Percentiles rank a stretch among this genome's conserved stretches.
phyloP scores from a whole-genome alignment of 169 alveolate genomes.

The Babesia bigemina region DNA sequence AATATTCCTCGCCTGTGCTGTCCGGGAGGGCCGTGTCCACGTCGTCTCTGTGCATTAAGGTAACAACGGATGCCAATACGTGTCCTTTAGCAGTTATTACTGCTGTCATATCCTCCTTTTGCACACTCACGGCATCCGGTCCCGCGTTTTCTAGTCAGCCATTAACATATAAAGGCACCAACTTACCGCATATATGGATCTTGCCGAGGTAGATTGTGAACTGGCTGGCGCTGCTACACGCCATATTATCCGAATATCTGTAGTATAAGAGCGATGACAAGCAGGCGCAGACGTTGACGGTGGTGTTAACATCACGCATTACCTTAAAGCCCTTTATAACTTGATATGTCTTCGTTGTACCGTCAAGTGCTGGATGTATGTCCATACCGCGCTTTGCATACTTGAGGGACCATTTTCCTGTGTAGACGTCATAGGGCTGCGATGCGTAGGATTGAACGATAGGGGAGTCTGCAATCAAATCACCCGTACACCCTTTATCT shows the following conservation, averaged over 20 bases:
- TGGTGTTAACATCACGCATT: not conserved
- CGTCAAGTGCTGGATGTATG: slow-evolving; percentile 8
- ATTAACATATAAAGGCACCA: not conserved
- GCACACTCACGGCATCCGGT: not conserved
- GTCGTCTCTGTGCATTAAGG: not conserved
- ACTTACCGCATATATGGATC: not conserved
- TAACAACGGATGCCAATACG: not conserved
- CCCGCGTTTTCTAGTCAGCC: too few species aligned
- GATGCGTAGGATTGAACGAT: slow-evolving; percentile 28
- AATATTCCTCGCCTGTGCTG: not conserved
- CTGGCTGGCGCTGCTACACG: not conserved
- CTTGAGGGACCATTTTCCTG: slow-evolving; percentile 15
- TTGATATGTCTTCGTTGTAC: not conserved
- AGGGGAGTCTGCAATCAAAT: not conserved
- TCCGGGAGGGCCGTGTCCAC: not conserved
- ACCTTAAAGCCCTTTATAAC: slow-evolving; percentile 52
- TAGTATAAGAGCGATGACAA: slow-evolving; percentile 10
- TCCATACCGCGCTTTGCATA: not conserved
- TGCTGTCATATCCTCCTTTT: not conserved
- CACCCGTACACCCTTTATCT: not conserved
- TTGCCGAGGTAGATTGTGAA: slow-evolving; percentile 1
- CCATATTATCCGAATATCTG: not conserved
- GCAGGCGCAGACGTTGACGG: slow-evolving; percentile 47
- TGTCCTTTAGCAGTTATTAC: not conserved
- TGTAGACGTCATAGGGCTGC: slow-evolving; percentile 47